Evolutionary conservation across 345 rosid species (phyloP).

Genomic region (Citrus australasica): DNA sequence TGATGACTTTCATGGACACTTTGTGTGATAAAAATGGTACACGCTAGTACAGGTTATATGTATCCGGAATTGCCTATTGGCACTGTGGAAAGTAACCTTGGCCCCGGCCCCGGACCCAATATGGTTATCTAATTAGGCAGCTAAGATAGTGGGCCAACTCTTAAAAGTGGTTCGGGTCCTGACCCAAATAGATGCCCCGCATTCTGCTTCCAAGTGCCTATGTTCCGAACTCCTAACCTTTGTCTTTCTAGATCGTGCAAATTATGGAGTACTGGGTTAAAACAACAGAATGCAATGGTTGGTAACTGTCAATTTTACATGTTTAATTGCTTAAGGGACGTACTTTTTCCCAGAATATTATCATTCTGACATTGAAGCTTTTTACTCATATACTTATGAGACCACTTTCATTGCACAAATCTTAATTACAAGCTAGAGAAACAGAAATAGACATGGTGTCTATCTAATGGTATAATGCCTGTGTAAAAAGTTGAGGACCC

Average conservation of each 20-base stretch:
- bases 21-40: constrained; percentile 16
- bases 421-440: neutral
- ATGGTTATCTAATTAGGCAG: constrained; percentile 20
- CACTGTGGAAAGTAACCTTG: neutral
- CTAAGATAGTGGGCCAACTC: constrained; percentile 10
- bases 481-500: neutral
- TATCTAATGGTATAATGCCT: neutral
- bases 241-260: neutral
- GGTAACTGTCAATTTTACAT: constrained; percentile 14
- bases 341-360: neutral
- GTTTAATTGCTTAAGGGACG: constrained; percentile 4
- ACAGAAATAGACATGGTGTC: neutral
- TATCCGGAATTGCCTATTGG: neutral
- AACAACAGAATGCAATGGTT: constrained; percentile 3
- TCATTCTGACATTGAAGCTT: neutral
- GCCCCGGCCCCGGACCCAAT: neutral
- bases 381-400: neutral
- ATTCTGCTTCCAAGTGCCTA: neutral
- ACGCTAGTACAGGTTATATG: neutral
- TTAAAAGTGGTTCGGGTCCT: neutral
- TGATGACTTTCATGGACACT: constrained; percentile 7
- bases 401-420: neutral
- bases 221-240: neutral
- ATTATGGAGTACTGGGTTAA: constrained; percentile 5
- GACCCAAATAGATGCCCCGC: constrained; percentile 11